A percentile compares a stretch with the other conserved stretches of the same genome.
These are phyloP conservation scores for Thermothielavioides terrestris DNA, from an alignment of 495 filamentous ascomycete genomes.

Conservation along the genomic window DNA sequence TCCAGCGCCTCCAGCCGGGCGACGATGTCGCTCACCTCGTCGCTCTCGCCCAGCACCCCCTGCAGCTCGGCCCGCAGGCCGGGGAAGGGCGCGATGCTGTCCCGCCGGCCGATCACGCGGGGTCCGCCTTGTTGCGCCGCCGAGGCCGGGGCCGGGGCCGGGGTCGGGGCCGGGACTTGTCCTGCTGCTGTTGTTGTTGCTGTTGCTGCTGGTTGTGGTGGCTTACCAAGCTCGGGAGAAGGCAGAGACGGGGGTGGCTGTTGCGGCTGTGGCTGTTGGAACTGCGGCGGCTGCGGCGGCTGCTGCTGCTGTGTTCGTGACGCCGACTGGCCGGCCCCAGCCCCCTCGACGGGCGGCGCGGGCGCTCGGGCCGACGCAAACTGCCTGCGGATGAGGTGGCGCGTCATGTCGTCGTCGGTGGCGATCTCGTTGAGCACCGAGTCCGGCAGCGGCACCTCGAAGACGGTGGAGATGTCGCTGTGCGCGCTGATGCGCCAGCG, in stretches of 20 bases:
- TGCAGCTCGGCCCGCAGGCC: constrained; percentile 30
- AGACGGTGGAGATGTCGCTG: constrained; percentile 58
- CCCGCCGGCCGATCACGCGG: constrained; percentile 28
- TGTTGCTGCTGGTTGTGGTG: not conserved
- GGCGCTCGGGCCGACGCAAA: constrained; percentile 14
- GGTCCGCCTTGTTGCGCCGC: not conserved
- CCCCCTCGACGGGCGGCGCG: not conserved
- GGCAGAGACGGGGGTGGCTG: not conserved
- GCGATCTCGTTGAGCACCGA: constrained; percentile 46
- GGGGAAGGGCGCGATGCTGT: constrained; percentile 40
- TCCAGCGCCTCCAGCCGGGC: constrained; percentile 32
- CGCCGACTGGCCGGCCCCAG: not conserved
- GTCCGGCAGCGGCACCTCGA: constrained; percentile 57
- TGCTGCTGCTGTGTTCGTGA: not conserved
- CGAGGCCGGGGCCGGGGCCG: too few relatives aligned
- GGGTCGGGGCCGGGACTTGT: too few relatives aligned
- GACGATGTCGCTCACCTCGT: constrained; percentile 28
- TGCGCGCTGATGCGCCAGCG: constrained; percentile 48
- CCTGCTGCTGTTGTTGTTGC: too few relatives aligned
- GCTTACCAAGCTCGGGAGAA: not conserved
- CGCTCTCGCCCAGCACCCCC: constrained; percentile 30
- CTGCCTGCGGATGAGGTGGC: constrained; percentile 40
- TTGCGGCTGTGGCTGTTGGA: not conserved
- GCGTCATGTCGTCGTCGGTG: constrained; percentile 45
- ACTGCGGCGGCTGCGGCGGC: not conserved